Evolutionary conservation across 2,329 filamentous ascomycete species (phyloP).

Genomic region (Cladophialophora exuberans): DNA sequence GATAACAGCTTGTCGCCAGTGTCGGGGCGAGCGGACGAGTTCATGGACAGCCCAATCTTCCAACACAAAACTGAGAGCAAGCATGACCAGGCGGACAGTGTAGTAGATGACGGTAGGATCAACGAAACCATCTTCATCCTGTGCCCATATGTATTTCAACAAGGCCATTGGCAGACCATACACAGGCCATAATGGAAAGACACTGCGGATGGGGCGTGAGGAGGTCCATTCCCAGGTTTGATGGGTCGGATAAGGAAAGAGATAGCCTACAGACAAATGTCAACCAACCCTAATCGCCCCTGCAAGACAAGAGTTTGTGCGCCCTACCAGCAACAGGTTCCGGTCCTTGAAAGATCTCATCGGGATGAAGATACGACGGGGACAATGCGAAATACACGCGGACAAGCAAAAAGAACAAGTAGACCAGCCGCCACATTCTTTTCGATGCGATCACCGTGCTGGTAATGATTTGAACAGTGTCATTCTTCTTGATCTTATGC

Average conservation of each 20-base stretch:
- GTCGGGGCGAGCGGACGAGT: conserved; percentile 73
- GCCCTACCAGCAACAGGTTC: conserved; percentile 90
- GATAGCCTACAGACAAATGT: conserved; percentile 66
- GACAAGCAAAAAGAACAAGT: conserved; percentile 80
- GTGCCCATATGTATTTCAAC: conserved; percentile 88
- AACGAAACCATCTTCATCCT: conserved; percentile 78
- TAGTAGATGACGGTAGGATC: conserved; percentile 89
- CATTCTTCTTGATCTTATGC: conserved; percentile 24
- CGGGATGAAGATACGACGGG: conserved; percentile 95
- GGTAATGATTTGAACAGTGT: conserved; percentile 20
- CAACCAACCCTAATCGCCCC: neutral
- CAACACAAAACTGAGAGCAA: conserved; percentile 90
- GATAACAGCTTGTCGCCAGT: conserved; percentile 73
- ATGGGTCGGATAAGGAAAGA: conserved; percentile 88
- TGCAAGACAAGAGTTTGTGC: neutral
- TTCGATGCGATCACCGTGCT: conserved; percentile 23
- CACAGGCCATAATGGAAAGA: conserved; percentile 93
- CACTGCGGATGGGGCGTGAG: conserved; percentile 84
- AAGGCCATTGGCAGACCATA: conserved; percentile 94
- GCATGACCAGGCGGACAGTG: conserved; percentile 86
- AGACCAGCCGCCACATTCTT: conserved; percentile 86
- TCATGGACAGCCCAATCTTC: conserved; percentile 98
- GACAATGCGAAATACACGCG: conserved; percentile 92
- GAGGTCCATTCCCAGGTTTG: conserved; percentile 96
- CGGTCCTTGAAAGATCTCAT: conserved; percentile 98